phyloP scores from a whole-genome alignment of 1,284 basidiomycete species.

The Apiotrichum akiyoshidainum region DNA sequence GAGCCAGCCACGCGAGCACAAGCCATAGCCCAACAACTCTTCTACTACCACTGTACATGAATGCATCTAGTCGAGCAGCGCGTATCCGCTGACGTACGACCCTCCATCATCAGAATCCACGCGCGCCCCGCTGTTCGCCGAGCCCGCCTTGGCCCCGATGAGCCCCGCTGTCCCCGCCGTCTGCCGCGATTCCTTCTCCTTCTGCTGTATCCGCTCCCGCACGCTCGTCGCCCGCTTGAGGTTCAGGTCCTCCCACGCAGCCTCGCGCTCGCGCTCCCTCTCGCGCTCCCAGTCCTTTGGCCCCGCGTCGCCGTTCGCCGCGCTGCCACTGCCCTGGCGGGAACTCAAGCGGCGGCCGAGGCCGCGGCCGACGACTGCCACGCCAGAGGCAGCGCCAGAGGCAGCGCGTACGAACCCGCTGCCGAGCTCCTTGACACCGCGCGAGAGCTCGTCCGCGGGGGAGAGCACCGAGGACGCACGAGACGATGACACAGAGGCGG shows the following conservation, averaged over 20 bases:
- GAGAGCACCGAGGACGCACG: slow-evolving; percentile 18
- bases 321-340: not conserved
- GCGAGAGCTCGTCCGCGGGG: slow-evolving; percentile 14
- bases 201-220: no score
- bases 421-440: slow-evolving; percentile 20
- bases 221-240: no score
- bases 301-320: not conserved
- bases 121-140: not conserved
- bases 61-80: slow-evolving; percentile 15
- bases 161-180: no score
- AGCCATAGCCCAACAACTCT: no score
- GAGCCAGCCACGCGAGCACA: no score
- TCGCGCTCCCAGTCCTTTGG: not conserved
- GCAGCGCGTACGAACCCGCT: slow-evolving; percentile 4
- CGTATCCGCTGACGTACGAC: slow-evolving; percentile 10
- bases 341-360: slow-evolving; percentile 8
- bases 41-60: no score
- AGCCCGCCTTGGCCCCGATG: not conserved
- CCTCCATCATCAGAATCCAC: slow-evolving; percentile 6
- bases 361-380: slow-evolving; percentile 3
- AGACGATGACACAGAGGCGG: no score
- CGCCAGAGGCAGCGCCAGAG: slow-evolving; percentile 6
- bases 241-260: not conserved
- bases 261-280: not conserved
- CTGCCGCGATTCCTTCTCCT: no score